Evolutionary conservation across 441 rosid genomes (phyloP).

Genomic region (Hura crepitans): DNA sequence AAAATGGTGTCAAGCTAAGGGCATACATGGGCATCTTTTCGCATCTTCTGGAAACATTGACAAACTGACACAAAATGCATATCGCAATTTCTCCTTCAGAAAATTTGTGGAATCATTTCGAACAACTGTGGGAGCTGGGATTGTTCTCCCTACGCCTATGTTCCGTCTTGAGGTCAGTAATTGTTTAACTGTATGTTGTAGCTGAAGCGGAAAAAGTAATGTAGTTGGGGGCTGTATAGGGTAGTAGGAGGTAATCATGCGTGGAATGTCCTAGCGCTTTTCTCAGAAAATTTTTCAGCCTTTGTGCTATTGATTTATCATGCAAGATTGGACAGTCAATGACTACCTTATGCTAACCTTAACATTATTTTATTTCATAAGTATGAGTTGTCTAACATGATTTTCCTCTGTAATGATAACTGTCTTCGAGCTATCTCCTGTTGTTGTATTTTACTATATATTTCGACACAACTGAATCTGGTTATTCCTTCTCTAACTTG

Average conservation of each 20-base stretch:
- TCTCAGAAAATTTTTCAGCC: neutral
- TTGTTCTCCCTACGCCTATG: slow-evolving; percentile 66
- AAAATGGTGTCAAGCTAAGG: slow-evolving; percentile 70
- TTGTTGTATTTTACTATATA: too few relatives aligned
- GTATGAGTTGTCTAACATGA: too few relatives aligned
- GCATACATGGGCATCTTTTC: slow-evolving; percentile 79
- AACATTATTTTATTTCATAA: too few relatives aligned
- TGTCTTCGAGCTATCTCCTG: neutral
- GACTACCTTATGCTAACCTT: too few relatives aligned
- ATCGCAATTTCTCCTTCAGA: slow-evolving; percentile 41
- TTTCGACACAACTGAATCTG: too few relatives aligned
- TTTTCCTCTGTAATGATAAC: neutral
- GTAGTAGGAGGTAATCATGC: neutral
- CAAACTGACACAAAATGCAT: slow-evolving; percentile 64
- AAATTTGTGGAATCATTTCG: slow-evolving; percentile 57
- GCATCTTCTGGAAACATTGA: slow-evolving; percentile 77
- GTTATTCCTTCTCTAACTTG: slow-evolving; percentile 1
- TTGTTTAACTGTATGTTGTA: slow-evolving; percentile 12
- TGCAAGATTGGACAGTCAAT: too few relatives aligned
- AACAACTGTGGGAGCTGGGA: slow-evolving; percentile 76
- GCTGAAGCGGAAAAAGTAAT: neutral
- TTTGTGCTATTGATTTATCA: too few relatives aligned
- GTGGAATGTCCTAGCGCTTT: neutral
- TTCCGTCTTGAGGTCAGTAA: slow-evolving; percentile 78
- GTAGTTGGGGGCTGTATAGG: neutral